These are phyloP conservation scores for Graphilbum sp. DNA, from an alignment of 2,329 filamentous ascomycete genomes.

Conservation along the genomic window DNA sequence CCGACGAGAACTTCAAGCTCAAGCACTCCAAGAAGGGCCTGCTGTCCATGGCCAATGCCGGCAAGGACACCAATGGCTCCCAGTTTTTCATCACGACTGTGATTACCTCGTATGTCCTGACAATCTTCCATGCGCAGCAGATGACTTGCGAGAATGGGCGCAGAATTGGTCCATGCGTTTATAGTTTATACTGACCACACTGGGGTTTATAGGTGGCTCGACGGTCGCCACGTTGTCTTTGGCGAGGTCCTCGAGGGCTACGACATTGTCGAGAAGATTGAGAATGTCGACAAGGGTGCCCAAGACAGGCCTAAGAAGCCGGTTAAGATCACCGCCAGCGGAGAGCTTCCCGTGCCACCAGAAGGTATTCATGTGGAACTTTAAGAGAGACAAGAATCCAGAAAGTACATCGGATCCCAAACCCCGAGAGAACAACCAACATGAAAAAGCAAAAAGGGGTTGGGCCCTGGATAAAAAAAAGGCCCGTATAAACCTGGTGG, in stretches of 20 bases:
- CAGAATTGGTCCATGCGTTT: too few species aligned
- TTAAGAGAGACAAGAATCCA: too few species aligned
- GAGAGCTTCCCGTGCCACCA: conserved; percentile 65
- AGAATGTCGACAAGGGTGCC: conserved; percentile 47
- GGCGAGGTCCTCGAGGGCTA: conserved; percentile 79
- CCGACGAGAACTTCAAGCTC: conserved; percentile 89
- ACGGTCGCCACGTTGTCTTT: conserved; percentile 75
- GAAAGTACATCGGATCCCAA: too few species aligned
- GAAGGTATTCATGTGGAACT: conserved; percentile 92
- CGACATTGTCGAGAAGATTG: conserved; percentile 64
- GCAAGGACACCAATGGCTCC: conserved; percentile 73
- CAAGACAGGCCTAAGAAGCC: conserved; percentile 53
- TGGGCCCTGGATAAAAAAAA: too few species aligned
- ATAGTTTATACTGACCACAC: too few species aligned
- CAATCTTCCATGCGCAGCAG: too few species aligned
- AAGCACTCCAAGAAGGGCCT: conserved; percentile 78
- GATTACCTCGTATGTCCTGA: conserved; percentile 46
- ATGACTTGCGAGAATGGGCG: too few species aligned
- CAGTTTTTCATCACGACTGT: conserved; percentile 88
- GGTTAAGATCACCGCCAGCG: conserved; percentile 69
- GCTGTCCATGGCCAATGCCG: conserved; percentile 74
- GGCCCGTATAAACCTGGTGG: too few species aligned
- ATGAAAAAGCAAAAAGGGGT: background rate
- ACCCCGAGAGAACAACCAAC: too few species aligned
- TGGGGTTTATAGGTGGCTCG: conserved; percentile 46